A percentile compares a stretch with the other conserved stretches of the same genome.
phyloP scores from a whole-genome alignment of 1,284 basidiomycete species.

The Malassezia sympodialis region DNA sequence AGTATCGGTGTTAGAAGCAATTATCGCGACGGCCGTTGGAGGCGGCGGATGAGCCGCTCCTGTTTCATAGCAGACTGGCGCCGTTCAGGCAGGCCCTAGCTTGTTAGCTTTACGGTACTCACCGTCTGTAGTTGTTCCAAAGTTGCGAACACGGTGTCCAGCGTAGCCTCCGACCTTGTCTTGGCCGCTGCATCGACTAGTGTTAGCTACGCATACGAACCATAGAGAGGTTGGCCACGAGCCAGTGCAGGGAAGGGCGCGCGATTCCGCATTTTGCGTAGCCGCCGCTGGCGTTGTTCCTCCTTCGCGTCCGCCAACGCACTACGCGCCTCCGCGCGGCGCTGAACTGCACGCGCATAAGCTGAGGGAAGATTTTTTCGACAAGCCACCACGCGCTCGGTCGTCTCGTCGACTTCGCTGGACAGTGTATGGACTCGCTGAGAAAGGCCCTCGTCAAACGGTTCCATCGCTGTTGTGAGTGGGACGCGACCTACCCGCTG shows the following conservation, averaged over 20 bases:
- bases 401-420: conserved; percentile 10
- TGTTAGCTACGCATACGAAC: not conserved
- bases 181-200: conserved; percentile 10
- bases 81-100: conserved; percentile 1
- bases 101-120: not conserved
- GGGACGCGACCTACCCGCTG: not conserved
- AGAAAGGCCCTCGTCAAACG: conserved; percentile 13
- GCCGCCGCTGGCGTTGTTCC: conserved; percentile 6
- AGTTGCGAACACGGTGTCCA: not conserved
- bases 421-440: conserved; percentile 5
- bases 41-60: conserved; percentile 5
- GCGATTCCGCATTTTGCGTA: conserved; percentile 6
- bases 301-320: conserved; percentile 11
- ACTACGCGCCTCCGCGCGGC: conserved; percentile 2
- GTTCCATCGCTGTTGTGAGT: conserved; percentile 13
- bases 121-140: conserved; percentile 2
- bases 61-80: conserved; percentile 4
- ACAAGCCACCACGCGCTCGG: conserved; percentile 14
- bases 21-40: not conserved
- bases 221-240: conserved; percentile 5
- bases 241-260: conserved; percentile 3
- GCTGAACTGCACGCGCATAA: conserved; percentile 4
- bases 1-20: not conserved
- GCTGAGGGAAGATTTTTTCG: conserved; percentile 11
- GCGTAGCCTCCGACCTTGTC: not conserved